phyloP scores from a whole-genome alignment of 73 alveolate species.

The Paramecium primaurelia region DNA sequence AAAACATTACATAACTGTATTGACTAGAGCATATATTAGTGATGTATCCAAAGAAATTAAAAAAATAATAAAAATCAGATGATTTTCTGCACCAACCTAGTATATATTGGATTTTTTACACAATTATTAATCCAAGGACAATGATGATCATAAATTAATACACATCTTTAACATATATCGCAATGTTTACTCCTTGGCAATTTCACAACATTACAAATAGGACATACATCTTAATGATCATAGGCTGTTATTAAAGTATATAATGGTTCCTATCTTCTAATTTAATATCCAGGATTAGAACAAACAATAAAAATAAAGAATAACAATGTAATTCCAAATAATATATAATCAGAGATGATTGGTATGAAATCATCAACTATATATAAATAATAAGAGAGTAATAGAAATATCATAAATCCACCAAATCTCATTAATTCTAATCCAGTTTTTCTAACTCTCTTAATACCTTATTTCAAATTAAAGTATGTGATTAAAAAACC shows the following conservation, averaged over 20 bases:
- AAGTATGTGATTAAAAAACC: conserved; percentile 32
- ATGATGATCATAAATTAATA: conserved; percentile 88
- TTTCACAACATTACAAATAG: conserved; percentile 70
- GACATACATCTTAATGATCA: conserved; percentile 67
- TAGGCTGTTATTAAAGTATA: conserved; percentile 15
- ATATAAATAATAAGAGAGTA: background rate
- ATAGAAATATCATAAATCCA: background rate
- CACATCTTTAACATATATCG: conserved; percentile 78
- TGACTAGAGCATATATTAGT: background rate
- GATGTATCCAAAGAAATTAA: background rate
- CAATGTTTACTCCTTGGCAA: conserved; percentile 83
- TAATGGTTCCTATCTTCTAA: conserved; percentile 51
- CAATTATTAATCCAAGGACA: conserved; percentile 91
- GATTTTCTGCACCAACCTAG: conserved; percentile 74
- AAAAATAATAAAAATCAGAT: conserved; percentile 61
- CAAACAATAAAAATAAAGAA: conserved; percentile 24
- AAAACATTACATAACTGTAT: background rate
- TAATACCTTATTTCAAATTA: conserved; percentile 20
- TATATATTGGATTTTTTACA: conserved; percentile 27
- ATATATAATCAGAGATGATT: background rate
- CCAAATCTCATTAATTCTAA: background rate
- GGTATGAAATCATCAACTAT: background rate
- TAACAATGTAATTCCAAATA: background rate
- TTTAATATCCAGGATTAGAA: conserved; percentile 72
- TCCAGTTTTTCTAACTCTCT: background rate